phyloP scores from a whole-genome alignment of 2,329 filamentous ascomycete genomes.

The Colletotrichum lupini region DNA sequence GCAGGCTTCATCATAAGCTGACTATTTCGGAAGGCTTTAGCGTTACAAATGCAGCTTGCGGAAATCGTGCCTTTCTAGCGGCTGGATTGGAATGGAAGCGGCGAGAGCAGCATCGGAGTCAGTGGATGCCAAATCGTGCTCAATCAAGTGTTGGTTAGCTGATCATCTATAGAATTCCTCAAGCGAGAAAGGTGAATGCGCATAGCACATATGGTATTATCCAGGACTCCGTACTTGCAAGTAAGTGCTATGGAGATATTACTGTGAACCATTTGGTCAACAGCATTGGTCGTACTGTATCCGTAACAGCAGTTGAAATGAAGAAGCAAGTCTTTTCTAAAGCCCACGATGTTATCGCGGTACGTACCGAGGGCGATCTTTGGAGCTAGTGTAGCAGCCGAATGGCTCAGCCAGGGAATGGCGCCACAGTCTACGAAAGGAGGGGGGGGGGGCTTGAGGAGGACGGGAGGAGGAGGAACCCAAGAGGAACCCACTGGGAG shows the following conservation, averaged over 20 bases:
- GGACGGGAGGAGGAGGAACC: not conserved
- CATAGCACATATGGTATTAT: no score
- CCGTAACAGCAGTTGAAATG: conserved; percentile 25
- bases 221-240: not conserved
- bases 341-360: conserved; percentile 6
- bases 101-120: conserved; percentile 1
- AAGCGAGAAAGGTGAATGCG: not conserved
- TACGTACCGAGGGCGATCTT: conserved; percentile 30
- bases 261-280: not conserved
- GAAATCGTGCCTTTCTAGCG: conserved; percentile 10
- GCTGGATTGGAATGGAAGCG: conserved; percentile 12
- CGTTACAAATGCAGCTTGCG: conserved; percentile 10
- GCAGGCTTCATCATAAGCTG: not conserved
- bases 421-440: conserved; percentile 14
- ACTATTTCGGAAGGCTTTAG: not conserved
- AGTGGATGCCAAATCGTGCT: not conserved
- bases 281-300: conserved; percentile 17
- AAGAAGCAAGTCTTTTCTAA: conserved; percentile 21
- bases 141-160: not conserved
- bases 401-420: conserved; percentile 26
- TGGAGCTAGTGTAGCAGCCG: conserved; percentile 26
- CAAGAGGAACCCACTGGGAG: not conserved
- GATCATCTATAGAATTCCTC: not conserved
- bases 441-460: not conserved
- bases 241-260: not conserved